Percentiles rank a stretch among this genome's conserved stretches.
phyloP scores from a whole-genome alignment of 805 yeast species.

The Candida ovalis region DNA sequence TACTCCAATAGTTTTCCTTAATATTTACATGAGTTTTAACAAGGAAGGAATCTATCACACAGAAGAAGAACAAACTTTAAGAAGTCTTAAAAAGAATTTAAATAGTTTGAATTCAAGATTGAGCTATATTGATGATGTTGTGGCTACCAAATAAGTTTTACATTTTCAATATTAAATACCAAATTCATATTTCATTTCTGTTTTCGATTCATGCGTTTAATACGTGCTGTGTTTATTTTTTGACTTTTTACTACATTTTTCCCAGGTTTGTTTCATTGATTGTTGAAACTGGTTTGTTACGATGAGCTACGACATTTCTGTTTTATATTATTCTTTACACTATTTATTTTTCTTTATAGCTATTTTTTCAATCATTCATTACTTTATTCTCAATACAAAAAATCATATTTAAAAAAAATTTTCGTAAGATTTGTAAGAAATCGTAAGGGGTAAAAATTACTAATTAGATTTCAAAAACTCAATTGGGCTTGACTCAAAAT shows the following conservation, averaged over 20 bases:
- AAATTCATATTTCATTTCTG: background rate
- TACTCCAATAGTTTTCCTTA: constrained; percentile 13
- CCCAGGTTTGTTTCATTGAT: no score
- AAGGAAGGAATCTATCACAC: constrained; percentile 12
- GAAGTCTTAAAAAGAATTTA: constrained; percentile 9
- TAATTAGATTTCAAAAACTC: no score
- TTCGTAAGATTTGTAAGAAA: no score
- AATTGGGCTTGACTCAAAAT: no score
- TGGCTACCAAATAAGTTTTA: background rate
- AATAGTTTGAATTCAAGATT: constrained; percentile 14
- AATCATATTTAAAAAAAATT: no score
- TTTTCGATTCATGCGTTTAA: no score
- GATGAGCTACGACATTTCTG: background rate
- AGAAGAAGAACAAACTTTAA: constrained; percentile 14
- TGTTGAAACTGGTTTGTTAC: background rate
- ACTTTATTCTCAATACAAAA: background rate
- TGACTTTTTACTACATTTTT: no score
- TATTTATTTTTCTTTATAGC: background rate
- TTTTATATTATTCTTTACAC: background rate
- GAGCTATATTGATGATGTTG: constrained; percentile 10
- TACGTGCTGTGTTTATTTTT: no score
- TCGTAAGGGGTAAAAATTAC: no score
- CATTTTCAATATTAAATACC: background rate
- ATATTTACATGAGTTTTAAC: constrained; percentile 4
- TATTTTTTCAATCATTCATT: background rate